Percentiles rank a stretch among this genome's conserved stretches.
These are phyloP conservation scores for Melampsora larici-populina DNA, from an alignment of 1,284 basidiomycete genomes.

Conservation along the genomic window DNA sequence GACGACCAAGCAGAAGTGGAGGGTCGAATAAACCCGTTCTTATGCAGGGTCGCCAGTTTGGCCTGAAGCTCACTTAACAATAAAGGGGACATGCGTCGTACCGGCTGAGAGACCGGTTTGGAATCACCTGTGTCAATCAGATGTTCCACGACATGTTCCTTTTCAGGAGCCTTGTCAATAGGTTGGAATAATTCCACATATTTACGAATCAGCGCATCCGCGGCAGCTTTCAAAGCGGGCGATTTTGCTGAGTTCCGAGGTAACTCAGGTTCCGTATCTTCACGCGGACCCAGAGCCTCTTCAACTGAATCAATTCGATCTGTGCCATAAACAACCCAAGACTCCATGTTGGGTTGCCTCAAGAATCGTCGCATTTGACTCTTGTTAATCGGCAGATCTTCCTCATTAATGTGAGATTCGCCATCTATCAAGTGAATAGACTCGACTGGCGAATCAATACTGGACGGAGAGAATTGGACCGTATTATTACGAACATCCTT, in stretches of 20 bases:
- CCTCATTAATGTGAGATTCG: background rate
- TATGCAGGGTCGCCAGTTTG: too few relatives aligned
- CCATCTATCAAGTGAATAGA: background rate
- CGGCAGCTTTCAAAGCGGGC: background rate
- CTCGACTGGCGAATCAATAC: background rate
- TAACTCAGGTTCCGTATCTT: background rate
- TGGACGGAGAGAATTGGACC: background rate
- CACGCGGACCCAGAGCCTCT: constrained; percentile 4
- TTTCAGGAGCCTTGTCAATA: too few relatives aligned
- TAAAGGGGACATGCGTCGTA: too few relatives aligned
- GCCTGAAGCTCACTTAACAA: too few relatives aligned
- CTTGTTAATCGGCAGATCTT: background rate
- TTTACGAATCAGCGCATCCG: background rate
- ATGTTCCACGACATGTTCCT: too few relatives aligned
- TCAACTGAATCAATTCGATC: background rate
- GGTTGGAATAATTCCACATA: too few relatives aligned
- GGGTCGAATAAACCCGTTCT: too few relatives aligned
- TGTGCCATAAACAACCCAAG: background rate
- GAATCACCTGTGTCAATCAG: too few relatives aligned
- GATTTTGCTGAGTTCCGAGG: too few relatives aligned
- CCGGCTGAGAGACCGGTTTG: too few relatives aligned
- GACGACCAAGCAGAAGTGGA: too few relatives aligned
- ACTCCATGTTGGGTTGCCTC: background rate
- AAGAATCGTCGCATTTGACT: background rate
- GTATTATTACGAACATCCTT: background rate